These are phyloP conservation scores for Albizia julibrissin DNA, from an alignment of 306 rosid species.

Conservation along the genomic window DNA sequence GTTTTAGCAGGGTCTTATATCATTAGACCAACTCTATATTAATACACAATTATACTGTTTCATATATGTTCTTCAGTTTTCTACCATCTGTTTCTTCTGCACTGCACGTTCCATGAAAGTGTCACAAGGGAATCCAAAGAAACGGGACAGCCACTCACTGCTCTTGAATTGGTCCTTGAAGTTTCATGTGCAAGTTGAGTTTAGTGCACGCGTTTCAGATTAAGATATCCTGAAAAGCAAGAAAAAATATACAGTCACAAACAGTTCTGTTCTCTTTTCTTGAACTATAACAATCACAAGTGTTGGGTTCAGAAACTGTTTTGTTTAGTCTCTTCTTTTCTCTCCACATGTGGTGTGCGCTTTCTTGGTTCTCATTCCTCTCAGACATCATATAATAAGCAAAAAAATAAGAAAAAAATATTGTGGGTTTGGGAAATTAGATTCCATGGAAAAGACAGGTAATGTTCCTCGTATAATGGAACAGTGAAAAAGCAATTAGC, in stretches of 20 bases:
- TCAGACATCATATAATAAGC: conserved; percentile 26
- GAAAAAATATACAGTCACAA: not conserved
- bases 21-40: too few relatives aligned
- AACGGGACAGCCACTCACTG: conserved; percentile 4
- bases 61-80: conserved; percentile 25
- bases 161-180: conserved; percentile 5
- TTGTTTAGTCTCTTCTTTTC: conserved; percentile 23
- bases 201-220: conserved; percentile 23
- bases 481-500: conserved; percentile 45
- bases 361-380: conserved; percentile 44
- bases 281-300: conserved; percentile 3
- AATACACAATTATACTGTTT: conserved; percentile 47
- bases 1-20: too few relatives aligned
- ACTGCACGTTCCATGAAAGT: conserved; percentile 32
- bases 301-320: conserved; percentile 36
- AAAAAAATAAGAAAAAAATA: conserved; percentile 26
- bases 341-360: conserved; percentile 32
- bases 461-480: conserved; percentile 66
- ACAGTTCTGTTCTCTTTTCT: not conserved
- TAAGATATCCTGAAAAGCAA: conserved; percentile 14
- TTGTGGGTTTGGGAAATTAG: conserved; percentile 57
- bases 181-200: not conserved
- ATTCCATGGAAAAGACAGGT: conserved; percentile 52
- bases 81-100: conserved; percentile 33
- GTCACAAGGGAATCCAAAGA: conserved; percentile 23